phyloP scores from a whole-genome alignment of 352 stramenopile genomes.

The Sclerospora graminicola region DNA sequence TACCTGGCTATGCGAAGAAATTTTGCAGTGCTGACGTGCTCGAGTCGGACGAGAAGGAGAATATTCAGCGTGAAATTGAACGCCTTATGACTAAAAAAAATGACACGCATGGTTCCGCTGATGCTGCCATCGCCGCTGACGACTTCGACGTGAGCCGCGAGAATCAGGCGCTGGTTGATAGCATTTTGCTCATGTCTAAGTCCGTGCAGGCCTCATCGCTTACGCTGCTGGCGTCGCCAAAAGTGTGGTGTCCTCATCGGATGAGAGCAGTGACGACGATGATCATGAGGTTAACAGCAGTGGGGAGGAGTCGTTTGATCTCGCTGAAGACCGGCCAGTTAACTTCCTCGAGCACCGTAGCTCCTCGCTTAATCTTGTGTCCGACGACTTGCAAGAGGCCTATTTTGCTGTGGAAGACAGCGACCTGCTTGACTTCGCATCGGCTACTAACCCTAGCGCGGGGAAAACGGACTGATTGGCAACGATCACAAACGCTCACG shows the following conservation, averaged over 20 bases:
- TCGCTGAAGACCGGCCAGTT: slow-evolving; percentile 19
- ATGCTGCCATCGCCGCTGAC: slow-evolving; percentile 11
- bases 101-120: slow-evolving; percentile 21
- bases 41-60: slow-evolving; percentile 70
- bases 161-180: slow-evolving; percentile 64
- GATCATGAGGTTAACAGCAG: slow-evolving; percentile 30
- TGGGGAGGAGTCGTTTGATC: slow-evolving; percentile 28
- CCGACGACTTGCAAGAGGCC: slow-evolving; percentile 65
- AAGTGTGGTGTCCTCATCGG: slow-evolving; percentile 45
- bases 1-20: slow-evolving; percentile 70
- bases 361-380: slow-evolving; percentile 54
- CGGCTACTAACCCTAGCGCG: slow-evolving; percentile 6
- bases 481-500: not conserved
- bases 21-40: slow-evolving; percentile 54
- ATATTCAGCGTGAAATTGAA: slow-evolving; percentile 78
- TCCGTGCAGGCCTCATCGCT: slow-evolving; percentile 44
- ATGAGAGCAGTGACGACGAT: slow-evolving; percentile 37
- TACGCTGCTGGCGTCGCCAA: slow-evolving; percentile 40
- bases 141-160: slow-evolving; percentile 33
- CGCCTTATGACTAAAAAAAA: slow-evolving; percentile 68
- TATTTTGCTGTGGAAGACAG: slow-evolving; percentile 59
- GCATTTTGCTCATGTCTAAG: slow-evolving; percentile 71
- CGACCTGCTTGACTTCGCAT: slow-evolving; percentile 55
- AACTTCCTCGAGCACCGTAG: slow-evolving; percentile 21
- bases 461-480: slow-evolving; percentile 19